Evolutionary conservation across 306 rosid genomes (phyloP).

Genomic region (Casuarina glauca): DNA sequence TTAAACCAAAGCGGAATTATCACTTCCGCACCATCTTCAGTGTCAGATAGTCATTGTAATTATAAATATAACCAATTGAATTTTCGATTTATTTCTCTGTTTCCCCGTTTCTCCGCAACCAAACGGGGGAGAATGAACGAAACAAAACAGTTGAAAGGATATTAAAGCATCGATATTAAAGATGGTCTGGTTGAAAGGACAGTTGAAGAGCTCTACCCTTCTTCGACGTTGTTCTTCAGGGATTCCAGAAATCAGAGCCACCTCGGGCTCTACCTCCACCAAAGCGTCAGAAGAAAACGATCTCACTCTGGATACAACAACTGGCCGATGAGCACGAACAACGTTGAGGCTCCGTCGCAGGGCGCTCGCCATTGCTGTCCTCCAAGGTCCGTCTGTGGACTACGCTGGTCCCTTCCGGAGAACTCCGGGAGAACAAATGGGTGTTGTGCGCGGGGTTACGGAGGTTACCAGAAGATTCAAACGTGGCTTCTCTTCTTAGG

Average conservation of each 20-base stretch:
- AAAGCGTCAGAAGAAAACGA: slow-evolving; percentile 29
- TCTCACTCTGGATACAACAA: not conserved
- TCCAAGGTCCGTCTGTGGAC: not conserved
- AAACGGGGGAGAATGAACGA: not conserved
- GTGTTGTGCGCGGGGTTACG: not conserved
- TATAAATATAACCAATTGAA: not conserved
- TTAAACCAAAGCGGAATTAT: not conserved
- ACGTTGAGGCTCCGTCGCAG: slow-evolving; percentile 23
- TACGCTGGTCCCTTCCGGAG: not conserved
- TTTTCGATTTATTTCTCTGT: not conserved
- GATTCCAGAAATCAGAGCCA: slow-evolving; percentile 36
- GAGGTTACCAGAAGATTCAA: slow-evolving; percentile 7
- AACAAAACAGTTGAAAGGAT: too few relatives aligned
- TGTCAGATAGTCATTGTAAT: not conserved
- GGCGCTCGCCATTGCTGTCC: slow-evolving; percentile 33
- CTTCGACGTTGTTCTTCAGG: slow-evolving; percentile 38
- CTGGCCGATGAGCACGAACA: slow-evolving; percentile 8
- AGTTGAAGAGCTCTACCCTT: slow-evolving; percentile 21
- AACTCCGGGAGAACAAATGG: not conserved
- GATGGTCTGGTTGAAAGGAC: too few relatives aligned
- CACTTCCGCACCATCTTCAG: too few relatives aligned
- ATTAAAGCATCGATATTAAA: not conserved
- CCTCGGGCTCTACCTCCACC: slow-evolving; percentile 24
- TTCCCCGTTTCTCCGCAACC: not conserved
- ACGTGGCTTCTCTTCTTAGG: not conserved